Evolutionary conservation across 306 rosid species (phyloP).

Genomic region (Vigna hirtella): DNA sequence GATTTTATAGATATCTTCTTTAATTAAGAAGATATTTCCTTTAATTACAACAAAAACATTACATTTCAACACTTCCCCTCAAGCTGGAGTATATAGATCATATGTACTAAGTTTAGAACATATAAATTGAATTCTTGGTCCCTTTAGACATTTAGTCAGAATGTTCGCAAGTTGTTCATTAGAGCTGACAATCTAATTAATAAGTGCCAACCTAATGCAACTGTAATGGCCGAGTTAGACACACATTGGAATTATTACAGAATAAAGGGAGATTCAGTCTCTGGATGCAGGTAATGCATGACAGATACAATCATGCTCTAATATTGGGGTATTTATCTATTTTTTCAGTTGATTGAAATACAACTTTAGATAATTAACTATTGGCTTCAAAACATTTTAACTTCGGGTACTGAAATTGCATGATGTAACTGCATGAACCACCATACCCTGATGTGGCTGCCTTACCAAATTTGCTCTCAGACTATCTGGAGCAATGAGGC

Average conservation of each 20-base stretch:
- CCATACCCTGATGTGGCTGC: neutral
- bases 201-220: constrained; percentile 14
- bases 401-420: constrained; percentile 25
- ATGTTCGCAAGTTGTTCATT: too few relatives aligned
- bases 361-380: neutral
- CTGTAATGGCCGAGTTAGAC: too few relatives aligned
- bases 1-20: too few relatives aligned
- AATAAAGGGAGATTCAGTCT: neutral
- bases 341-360: constrained; percentile 1
- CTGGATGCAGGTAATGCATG: neutral
- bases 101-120: too few relatives aligned
- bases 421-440: constrained; percentile 6
- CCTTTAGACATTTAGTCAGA: too few relatives aligned
- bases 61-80: too few relatives aligned
- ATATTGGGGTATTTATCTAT: constrained; percentile 2
- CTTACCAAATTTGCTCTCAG: constrained; percentile 15
- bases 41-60: too few relatives aligned
- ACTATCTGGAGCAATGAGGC: constrained; percentile 16
- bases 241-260: too few relatives aligned
- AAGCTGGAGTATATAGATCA: too few relatives aligned
- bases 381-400: neutral
- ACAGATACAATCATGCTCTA: neutral
- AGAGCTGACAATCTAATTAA: too few relatives aligned
- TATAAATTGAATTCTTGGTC: too few relatives aligned
- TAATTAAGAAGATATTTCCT: too few relatives aligned